Evolutionary conservation across 2,329 filamentous ascomycete genomes (phyloP).

Genomic region (Aureobasidium namibiae): DNA sequence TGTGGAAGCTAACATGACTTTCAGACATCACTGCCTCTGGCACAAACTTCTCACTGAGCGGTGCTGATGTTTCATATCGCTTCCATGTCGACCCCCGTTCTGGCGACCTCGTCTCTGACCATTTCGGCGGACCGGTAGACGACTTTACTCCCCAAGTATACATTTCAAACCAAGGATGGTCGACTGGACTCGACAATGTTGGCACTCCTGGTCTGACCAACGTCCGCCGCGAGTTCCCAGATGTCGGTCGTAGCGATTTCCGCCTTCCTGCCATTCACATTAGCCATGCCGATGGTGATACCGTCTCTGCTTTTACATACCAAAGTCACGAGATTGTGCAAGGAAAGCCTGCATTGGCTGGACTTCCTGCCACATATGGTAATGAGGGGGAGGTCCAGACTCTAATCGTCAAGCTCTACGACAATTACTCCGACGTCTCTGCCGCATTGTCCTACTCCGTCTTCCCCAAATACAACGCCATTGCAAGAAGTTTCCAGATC

Average conservation of each 20-base stretch:
- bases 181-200: conserved; percentile 25
- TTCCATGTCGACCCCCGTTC: conserved; percentile 53
- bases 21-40: conserved; percentile 42
- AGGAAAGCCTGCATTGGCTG: conserved; percentile 50
- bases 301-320: conserved; percentile 52
- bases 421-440: conserved; percentile 49
- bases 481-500: conserved; percentile 53
- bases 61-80: conserved; percentile 50
- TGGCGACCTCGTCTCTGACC: conserved; percentile 51
- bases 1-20: neutral
- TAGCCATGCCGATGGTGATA: conserved; percentile 49
- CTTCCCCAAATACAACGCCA: conserved; percentile 53
- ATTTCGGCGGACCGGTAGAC: conserved; percentile 50
- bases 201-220: conserved; percentile 32
- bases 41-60: conserved; percentile 49
- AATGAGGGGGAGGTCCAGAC: conserved; percentile 49
- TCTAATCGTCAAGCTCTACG: conserved; percentile 49
- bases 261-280: conserved; percentile 54
- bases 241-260: conserved; percentile 56
- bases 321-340: conserved; percentile 46
- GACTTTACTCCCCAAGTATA: conserved; percentile 42
- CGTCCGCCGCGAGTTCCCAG: conserved; percentile 54
- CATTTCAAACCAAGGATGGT: conserved; percentile 44
- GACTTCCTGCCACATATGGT: conserved; percentile 54
- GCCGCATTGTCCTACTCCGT: conserved; percentile 56